These are phyloP conservation scores for Vanrija pseudolonga DNA, from an alignment of 1,284 basidiomycete genomes.

Conservation along the genomic window DNA sequence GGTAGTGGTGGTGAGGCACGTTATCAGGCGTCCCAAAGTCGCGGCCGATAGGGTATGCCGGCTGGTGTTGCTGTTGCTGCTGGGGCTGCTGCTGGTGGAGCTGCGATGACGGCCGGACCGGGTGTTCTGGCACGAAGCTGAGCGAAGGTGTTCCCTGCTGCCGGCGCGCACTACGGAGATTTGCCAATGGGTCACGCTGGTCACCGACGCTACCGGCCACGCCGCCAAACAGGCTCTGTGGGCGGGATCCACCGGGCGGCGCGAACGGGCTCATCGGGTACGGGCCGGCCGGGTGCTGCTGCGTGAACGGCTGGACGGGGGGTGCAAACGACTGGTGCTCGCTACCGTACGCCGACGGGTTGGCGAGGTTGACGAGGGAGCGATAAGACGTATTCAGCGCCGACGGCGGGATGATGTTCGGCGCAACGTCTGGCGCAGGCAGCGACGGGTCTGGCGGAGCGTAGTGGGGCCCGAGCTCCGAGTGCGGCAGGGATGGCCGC, in stretches of 20 bases:
- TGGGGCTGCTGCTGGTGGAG: not conserved
- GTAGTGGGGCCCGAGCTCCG: constrained; percentile 3
- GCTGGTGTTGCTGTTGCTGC: not conserved
- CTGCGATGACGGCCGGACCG: not conserved
- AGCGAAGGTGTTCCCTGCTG: not conserved
- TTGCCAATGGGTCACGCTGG: not conserved
- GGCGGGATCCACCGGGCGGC: constrained; percentile 1
- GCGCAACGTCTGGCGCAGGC: constrained; percentile 43
- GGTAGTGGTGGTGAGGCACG: constrained; percentile 2
- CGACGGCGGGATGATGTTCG: constrained; percentile 39
- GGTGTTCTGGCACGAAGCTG: constrained; percentile 5
- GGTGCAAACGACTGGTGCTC: not conserved
- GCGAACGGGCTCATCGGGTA: not conserved
- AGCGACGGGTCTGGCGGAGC: constrained; percentile 40
- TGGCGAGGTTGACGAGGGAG: constrained; percentile 32
- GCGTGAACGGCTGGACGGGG: not conserved
- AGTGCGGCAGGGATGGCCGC: not conserved
- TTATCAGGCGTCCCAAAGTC: constrained; percentile 31
- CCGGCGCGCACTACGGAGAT: not conserved
- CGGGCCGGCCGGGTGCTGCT: not conserved
- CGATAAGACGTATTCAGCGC: constrained; percentile 36
- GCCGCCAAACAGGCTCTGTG: constrained; percentile 10
- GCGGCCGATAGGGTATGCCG: constrained; percentile 5
- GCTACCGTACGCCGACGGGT: not conserved
- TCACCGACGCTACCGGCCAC: constrained; percentile 6